Percentiles rank a stretch among this genome's conserved stretches.
Conservation (phyloP, 345 rosid species). For the Dimocarpus longan region DNA sequence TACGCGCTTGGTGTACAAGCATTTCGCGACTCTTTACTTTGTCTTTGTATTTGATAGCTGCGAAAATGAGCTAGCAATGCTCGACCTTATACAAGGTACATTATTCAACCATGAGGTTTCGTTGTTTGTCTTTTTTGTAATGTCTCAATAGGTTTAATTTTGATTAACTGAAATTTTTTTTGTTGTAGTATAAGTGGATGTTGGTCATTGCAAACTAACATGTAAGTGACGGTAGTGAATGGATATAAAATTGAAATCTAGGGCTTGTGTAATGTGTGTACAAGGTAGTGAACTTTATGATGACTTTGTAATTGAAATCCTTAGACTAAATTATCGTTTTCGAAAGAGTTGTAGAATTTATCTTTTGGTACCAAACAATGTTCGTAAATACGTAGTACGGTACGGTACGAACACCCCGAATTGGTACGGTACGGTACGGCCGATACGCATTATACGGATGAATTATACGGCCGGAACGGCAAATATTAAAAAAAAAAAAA, state of each 20-base stretch:
- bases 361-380: background rate
- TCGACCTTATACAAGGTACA: slow-evolving; percentile 89
- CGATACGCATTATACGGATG: too few species aligned
- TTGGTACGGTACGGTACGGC: too few species aligned
- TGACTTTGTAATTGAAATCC: background rate
- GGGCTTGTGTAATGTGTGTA: background rate
- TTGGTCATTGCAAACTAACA: background rate
- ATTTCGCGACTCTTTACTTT: slow-evolving; percentile 87
- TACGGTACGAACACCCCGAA: too few species aligned
- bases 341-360: background rate
- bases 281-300: background rate
- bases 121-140: background rate
- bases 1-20: slow-evolving; percentile 85
- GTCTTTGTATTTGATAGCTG: slow-evolving; percentile 81
- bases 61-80: slow-evolving; percentile 97
- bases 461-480: too few species aligned
- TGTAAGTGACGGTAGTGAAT: background rate
- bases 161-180: background rate
- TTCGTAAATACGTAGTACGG: too few species aligned
- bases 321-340: background rate
- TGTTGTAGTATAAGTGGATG: background rate
- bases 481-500: too few species aligned
- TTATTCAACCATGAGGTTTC: background rate
- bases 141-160: background rate
- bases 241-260: background rate